phyloP scores from a whole-genome alignment of 352 stramenopile species.

The Elongisporangium undulatum region DNA sequence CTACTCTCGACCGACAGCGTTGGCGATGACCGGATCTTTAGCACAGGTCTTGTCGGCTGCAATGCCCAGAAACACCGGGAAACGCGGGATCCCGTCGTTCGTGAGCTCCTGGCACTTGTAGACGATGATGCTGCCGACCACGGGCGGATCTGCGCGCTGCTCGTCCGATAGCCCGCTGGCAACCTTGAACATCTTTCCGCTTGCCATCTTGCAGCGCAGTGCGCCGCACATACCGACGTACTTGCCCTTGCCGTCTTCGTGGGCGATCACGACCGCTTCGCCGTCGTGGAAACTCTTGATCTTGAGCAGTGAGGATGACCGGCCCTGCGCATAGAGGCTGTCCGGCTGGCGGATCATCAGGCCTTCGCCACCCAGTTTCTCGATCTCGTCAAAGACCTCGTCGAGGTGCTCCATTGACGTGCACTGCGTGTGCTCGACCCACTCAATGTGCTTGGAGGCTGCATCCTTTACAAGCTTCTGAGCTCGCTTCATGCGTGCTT shows the following conservation, averaged over 20 bases:
- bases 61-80: slow-evolving; percentile 63
- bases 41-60: slow-evolving; percentile 47
- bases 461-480: slow-evolving; percentile 17
- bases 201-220: slow-evolving; percentile 54
- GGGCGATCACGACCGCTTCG: slow-evolving; percentile 54
- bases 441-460: slow-evolving; percentile 42
- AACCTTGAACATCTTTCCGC: slow-evolving; percentile 70
- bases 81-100: slow-evolving; percentile 58
- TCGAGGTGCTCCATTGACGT: slow-evolving; percentile 40
- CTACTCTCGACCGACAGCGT: slow-evolving; percentile 13
- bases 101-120: slow-evolving; percentile 83
- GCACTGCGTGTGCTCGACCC: slow-evolving; percentile 61
- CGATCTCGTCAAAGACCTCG: slow-evolving; percentile 48
- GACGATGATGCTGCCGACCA: slow-evolving; percentile 59
- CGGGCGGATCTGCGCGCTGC: slow-evolving; percentile 38
- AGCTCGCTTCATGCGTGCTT: slow-evolving; percentile 43
- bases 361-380: slow-evolving; percentile 57
- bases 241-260: slow-evolving; percentile 70
- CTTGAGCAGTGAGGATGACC: slow-evolving; percentile 65
- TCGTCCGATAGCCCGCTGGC: slow-evolving; percentile 59
- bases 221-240: slow-evolving; percentile 54
- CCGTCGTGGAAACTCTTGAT: slow-evolving; percentile 77
- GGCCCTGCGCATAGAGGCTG: slow-evolving; percentile 39
- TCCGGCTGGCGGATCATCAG: slow-evolving; percentile 64
- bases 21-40: slow-evolving; percentile 46